These are phyloP conservation scores for Eremothecium gossypii DNA, from an alignment of 1,139 yeast species.

Conservation along the genomic window DNA sequence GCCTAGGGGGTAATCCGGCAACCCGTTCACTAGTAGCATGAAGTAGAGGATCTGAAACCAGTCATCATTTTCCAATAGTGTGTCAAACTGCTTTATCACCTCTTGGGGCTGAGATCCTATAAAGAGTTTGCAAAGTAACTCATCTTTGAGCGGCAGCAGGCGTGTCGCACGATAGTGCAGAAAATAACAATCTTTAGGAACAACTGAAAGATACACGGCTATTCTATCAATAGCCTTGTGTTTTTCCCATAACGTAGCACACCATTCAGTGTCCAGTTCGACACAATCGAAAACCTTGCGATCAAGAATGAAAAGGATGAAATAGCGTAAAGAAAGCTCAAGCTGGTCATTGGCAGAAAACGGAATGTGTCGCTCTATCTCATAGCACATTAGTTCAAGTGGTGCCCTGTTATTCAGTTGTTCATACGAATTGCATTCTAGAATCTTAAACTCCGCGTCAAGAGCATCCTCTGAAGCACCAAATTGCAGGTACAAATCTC, in stretches of 20 bases:
- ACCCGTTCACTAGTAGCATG: conserved; percentile 19
- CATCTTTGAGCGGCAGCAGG: conserved; percentile 17
- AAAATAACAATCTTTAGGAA: conserved; percentile 16
- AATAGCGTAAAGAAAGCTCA: conserved; percentile 5
- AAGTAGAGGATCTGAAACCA: conserved; percentile 21
- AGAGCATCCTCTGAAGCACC: conserved; percentile 13
- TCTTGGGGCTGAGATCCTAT: conserved; percentile 1
- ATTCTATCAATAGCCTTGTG: conserved; percentile 7
- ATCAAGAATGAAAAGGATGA: conserved; percentile 22
- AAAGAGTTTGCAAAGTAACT: conserved; percentile 12
- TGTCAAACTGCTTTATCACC: conserved; percentile 16
- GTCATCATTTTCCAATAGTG: conserved; percentile 14
- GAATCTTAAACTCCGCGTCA: conserved; percentile 5
- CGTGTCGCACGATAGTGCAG: conserved; percentile 19
- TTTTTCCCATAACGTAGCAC: conserved; percentile 8
- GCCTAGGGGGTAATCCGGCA: conserved; percentile 16
- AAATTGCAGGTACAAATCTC: conserved; percentile 11
- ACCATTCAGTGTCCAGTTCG: conserved; percentile 14
- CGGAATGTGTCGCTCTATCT: conserved; percentile 1
- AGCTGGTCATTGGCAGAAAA: background rate
- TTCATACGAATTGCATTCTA: conserved; percentile 13
- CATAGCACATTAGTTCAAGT: conserved; percentile 15
- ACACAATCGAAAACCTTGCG: conserved; percentile 21
- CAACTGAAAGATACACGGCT: conserved; percentile 12
- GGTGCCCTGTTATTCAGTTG: conserved; percentile 17